Evolutionary conservation across 164 flowering plant genomes (phyloP).

Genomic region (Berberis thunbergii): DNA sequence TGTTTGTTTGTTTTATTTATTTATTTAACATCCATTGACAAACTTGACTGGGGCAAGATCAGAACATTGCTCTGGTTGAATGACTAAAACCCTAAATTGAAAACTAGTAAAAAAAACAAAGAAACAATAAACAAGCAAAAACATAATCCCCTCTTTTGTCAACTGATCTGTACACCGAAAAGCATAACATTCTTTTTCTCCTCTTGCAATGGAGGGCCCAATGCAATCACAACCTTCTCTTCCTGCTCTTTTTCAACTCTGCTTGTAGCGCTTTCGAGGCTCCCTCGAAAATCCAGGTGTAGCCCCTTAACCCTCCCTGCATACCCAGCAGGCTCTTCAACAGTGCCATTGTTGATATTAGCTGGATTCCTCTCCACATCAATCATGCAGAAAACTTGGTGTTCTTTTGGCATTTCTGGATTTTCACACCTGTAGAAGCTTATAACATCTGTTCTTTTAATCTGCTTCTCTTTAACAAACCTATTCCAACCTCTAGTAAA

Average conservation of each 20-base stretch:
- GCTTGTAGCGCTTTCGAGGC: neutral
- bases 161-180: slow-evolving; percentile 32
- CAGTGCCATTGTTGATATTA: slow-evolving; percentile 5
- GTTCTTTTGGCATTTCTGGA: slow-evolving; percentile 6
- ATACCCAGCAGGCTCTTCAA: neutral
- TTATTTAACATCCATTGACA: no score
- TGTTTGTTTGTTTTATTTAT: no score
- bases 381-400: slow-evolving; percentile 16
- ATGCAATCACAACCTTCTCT: slow-evolving; percentile 7
- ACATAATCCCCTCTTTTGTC: neutral
- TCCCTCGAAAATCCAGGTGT: slow-evolving; percentile 11
- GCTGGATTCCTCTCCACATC: slow-evolving; percentile 12
- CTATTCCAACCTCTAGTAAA: slow-evolving; percentile 73
- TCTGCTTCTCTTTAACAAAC: slow-evolving; percentile 55
- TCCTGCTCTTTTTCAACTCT: slow-evolving; percentile 5
- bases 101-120: neutral
- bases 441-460: slow-evolving; percentile 45
- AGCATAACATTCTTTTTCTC: slow-evolving; percentile 19
- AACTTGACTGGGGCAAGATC: no score
- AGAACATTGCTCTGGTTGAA: neutral
- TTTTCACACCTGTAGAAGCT: slow-evolving; percentile 31
- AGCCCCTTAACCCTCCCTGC: slow-evolving; percentile 9
- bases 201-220: neutral
- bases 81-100: neutral
- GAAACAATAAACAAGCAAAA: neutral